Percentiles rank a stretch among this genome's conserved stretches.
These are phyloP conservation scores for Cadophora luteo-olivacea DNA, from an alignment of 2,329 filamentous ascomycete species.

Conservation along the genomic window DNA sequence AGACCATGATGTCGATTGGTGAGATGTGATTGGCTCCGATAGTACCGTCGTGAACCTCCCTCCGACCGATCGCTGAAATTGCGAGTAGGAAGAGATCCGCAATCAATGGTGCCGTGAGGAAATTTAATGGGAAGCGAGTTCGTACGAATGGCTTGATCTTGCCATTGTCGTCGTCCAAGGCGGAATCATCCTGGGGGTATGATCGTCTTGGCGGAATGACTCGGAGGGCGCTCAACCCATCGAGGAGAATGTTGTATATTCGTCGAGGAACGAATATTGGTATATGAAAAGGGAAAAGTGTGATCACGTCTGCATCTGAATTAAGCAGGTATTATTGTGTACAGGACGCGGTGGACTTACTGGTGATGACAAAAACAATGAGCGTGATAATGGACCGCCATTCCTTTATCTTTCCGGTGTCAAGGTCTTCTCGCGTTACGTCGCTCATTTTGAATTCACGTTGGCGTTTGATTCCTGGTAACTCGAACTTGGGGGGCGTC, in stretches of 20 bases:
- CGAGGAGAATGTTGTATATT: conserved; percentile 53
- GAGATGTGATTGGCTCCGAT: conserved; percentile 69
- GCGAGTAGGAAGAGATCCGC: conserved; percentile 75
- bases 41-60: conserved; percentile 73
- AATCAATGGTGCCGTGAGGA: conserved; percentile 73
- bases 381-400: conserved; percentile 77
- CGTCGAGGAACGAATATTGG: conserved; percentile 64
- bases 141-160: conserved; percentile 52
- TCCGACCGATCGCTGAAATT: conserved; percentile 68
- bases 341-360: too few relatives aligned
- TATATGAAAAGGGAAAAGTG: conserved; percentile 72
- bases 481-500: background rate
- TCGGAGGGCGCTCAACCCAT: conserved; percentile 53
- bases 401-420: conserved; percentile 62
- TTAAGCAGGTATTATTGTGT: too few relatives aligned
- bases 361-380: conserved; percentile 72
- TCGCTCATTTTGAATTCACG: background rate
- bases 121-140: conserved; percentile 69
- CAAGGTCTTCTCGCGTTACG: conserved; percentile 42
- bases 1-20: conserved; percentile 76
- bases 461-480: background rate
- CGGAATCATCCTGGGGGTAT: conserved; percentile 35
- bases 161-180: conserved; percentile 39
- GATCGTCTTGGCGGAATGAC: conserved; percentile 56
- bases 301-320: conserved; percentile 62